Percentiles rank a stretch among this genome's conserved stretches.
Evolutionary conservation across 352 stramenopile species (phyloP).

Genomic region (Phytophthora sp.): DNA sequence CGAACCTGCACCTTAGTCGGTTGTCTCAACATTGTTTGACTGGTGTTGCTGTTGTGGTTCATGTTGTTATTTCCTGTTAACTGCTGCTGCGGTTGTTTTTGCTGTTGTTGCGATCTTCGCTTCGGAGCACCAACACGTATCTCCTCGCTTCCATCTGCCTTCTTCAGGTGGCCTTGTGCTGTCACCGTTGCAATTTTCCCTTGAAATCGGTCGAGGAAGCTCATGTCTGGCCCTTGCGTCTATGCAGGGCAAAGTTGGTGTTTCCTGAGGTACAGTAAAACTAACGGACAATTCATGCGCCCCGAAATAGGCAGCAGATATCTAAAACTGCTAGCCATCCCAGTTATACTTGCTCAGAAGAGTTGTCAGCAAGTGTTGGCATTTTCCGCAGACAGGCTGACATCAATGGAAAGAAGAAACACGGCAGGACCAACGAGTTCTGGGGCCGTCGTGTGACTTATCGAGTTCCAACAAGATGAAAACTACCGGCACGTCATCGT

Average conservation of each 20-base stretch:
- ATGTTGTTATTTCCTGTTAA: slow-evolving; percentile 19
- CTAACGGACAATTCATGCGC: too few species aligned
- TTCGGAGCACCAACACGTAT: slow-evolving; percentile 77
- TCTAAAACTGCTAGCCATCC: too few species aligned
- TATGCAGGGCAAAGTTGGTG: not conserved
- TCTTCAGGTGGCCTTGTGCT: slow-evolving; percentile 77
- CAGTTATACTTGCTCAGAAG: too few species aligned
- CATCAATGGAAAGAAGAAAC: too few species aligned
- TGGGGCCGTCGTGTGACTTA: too few species aligned
- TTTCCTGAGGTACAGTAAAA: not conserved
- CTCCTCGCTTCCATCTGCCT: slow-evolving; percentile 80
- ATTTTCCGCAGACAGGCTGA: too few species aligned
- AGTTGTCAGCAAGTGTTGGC: not conserved
- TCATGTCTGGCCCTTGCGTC: slow-evolving; percentile 58
- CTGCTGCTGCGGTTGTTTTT: slow-evolving; percentile 5
- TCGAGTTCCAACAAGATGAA: too few species aligned
- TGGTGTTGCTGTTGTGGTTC: slow-evolving; percentile 11
- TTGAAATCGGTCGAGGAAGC: slow-evolving; percentile 84
- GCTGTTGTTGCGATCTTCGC: slow-evolving; percentile 35
- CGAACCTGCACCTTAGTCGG: slow-evolving; percentile 21
- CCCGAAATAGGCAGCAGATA: too few species aligned
- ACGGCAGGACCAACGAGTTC: too few species aligned
- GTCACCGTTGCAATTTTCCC: slow-evolving; percentile 86
- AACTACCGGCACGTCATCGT: too few species aligned
- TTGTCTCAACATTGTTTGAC: slow-evolving; percentile 25